Percentiles rank a stretch among this genome's conserved stretches.
phyloP scores from a whole-genome alignment of 2,329 filamentous ascomycete species.

The Aureobasidium mangrovei region DNA sequence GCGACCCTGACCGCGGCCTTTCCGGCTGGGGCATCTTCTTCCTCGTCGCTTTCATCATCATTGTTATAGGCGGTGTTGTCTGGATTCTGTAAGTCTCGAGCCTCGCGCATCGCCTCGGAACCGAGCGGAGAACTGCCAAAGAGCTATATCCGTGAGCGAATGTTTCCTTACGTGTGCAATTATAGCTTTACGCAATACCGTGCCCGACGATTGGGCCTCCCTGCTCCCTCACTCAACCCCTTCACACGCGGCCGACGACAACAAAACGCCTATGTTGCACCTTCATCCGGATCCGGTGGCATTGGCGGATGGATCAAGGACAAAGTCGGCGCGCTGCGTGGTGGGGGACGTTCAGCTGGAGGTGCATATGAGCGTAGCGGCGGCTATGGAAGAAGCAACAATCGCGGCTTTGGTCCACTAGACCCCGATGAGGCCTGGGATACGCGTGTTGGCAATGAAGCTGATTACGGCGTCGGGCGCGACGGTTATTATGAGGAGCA shows the following conservation, averaged over 20 bases:
- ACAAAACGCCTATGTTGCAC: constrained; percentile 36
- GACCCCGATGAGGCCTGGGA: constrained; percentile 87
- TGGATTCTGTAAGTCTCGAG: constrained; percentile 48
- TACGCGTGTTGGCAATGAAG: constrained; percentile 64
- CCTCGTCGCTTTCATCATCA: constrained; percentile 59
- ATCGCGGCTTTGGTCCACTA: constrained; percentile 55
- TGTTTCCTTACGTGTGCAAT: not conserved
- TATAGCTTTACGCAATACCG: constrained; percentile 57
- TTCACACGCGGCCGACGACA: constrained; percentile 42
- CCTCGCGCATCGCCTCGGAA: not conserved
- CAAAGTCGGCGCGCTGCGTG: constrained; percentile 45
- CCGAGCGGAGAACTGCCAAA: too few relatives aligned
- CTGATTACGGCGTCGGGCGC: constrained; percentile 38
- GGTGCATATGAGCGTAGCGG: constrained; percentile 30
- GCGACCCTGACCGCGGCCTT: constrained; percentile 14
- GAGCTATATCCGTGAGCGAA: not conserved
- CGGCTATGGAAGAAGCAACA: constrained; percentile 25
- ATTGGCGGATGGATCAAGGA: constrained; percentile 65
- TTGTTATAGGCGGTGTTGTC: constrained; percentile 48
- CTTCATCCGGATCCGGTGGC: constrained; percentile 50
- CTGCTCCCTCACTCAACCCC: constrained; percentile 62
- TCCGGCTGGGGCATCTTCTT: constrained; percentile 54
- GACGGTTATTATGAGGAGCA: constrained; percentile 66
- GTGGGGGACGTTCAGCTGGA: constrained; percentile 57
- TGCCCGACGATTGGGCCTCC: constrained; percentile 65